Percentiles rank a stretch among this genome's conserved stretches.
These are phyloP conservation scores for Catenaria anguillulae DNA, from an alignment of 371 early-diverging fungal species.

Conservation along the genomic window DNA sequence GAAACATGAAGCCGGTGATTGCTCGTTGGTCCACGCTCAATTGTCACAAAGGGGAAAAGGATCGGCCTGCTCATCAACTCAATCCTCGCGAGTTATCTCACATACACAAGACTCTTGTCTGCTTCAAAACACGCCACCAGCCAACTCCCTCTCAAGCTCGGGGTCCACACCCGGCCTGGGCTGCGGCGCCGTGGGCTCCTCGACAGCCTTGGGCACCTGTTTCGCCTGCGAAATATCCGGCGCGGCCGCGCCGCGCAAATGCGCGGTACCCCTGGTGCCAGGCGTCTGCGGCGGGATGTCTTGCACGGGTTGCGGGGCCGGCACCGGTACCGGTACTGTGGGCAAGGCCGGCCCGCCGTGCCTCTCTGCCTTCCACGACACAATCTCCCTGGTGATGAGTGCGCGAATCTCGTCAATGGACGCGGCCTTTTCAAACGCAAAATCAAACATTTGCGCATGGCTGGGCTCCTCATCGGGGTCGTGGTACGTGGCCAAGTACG, in stretches of 20 bases:
- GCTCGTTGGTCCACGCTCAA: too few relatives aligned
- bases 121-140: constrained; percentile 2
- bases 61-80: too few relatives aligned
- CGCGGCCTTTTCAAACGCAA: constrained; percentile 29
- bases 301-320: background rate
- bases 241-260: background rate
- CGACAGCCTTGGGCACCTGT: background rate
- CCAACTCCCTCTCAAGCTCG: constrained; percentile 10
- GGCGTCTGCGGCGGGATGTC: background rate
- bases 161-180: constrained; percentile 2
- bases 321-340: background rate
- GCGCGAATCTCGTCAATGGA: constrained; percentile 25
- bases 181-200: background rate
- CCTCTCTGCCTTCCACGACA: background rate
- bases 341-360: background rate
- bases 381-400: background rate
- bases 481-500: constrained; percentile 59
- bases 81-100: too few relatives aligned
- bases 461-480: constrained; percentile 52
- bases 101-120: too few relatives aligned
- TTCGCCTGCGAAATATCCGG: constrained; percentile 5
- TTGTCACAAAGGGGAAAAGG: too few relatives aligned
- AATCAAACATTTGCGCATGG: constrained; percentile 22
- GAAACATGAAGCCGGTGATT: too few relatives aligned
- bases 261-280: too few relatives aligned